Base-by-base conservation (phyloP, 176 grass and related monocot genomes). In the Carex scoparia region DNA sequence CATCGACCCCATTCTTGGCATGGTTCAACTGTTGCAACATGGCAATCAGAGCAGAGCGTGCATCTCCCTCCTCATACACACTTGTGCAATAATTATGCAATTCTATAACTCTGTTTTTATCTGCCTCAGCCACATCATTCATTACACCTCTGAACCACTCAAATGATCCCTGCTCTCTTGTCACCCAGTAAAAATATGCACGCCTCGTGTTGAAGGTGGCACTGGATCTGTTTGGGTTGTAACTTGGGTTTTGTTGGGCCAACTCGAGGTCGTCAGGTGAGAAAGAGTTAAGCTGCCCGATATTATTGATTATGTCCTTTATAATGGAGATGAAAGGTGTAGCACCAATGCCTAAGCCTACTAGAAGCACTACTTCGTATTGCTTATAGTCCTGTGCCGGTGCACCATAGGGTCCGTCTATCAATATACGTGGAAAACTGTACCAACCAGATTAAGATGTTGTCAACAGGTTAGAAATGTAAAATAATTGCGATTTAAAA, bases 121-220 rank as follows among this genome's bases (percentile, higher is more conserved):
- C 91, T 1, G 81, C 91, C 85, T 89, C 93, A 7, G 91, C 91
- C 68, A 98, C 91, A 85, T 94, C 92, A 81, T 94, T 85, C 92
- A 94, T 91, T 53, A 94, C 91, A 60, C 91, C 95, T 1, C 91
- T 84, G 89, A 98, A 98, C 95, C 95, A 98, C 83, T 98, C 92
- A 87, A 98, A 94, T n/a, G 92, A 94, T 1, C 91, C 95, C 38
- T 98, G 91, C 86, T 98, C 95, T 9, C 95, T 82, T 6, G 94
- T 97, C 70, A 92, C 90, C 94, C 94, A 97, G 89, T 97, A 97
- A 86, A 97, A 97, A 83, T 97, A 97, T 35, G 94, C 94, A 0
- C 90, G 81, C 27, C 89, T 84, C 19, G 95, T 98, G 65, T 65
- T 87, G 89, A 94, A 97, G 4, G 92, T 49, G 65, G 88, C 4